A percentile compares a stretch with the other conserved stretches of the same genome.
Conservation (phyloP, 257 asterid species). For the Nicotiana tomentosiformis region DNA sequence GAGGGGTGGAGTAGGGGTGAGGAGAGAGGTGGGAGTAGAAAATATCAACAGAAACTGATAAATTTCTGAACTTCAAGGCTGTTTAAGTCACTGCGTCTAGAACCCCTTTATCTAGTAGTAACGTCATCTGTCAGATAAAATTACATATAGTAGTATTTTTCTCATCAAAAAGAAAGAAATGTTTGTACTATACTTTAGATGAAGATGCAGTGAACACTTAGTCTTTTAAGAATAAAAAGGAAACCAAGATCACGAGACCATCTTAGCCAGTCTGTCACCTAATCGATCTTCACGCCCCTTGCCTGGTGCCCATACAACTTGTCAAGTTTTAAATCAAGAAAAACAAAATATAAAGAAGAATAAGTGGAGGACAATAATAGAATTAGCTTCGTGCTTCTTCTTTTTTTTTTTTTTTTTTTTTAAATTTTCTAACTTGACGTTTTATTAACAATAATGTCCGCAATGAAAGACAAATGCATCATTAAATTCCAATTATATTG, state of each 20-base stretch:
- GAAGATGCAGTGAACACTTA: background rate
- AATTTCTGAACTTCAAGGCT: background rate
- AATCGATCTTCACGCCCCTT: constrained; percentile 16
- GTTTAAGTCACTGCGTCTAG: background rate
- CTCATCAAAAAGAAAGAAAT: background rate
- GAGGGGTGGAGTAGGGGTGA: too few species aligned
- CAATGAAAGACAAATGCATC: background rate
- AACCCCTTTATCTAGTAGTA: background rate
- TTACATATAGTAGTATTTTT: background rate
- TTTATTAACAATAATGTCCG: background rate
- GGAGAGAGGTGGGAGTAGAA: background rate
- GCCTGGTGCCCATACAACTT: background rate
- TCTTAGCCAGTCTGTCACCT: constrained; percentile 4
- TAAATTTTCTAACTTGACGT: background rate
- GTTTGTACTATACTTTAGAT: background rate
- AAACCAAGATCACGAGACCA: constrained; percentile 15
- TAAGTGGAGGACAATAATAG: background rate
- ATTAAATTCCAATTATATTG: background rate
- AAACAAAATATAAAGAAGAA: background rate
- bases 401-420: background rate
- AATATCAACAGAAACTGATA: background rate
- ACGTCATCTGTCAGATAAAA: background rate
- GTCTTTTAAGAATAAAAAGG: constrained; percentile 1
- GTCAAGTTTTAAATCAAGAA: background rate
- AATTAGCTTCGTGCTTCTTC: background rate